These are phyloP conservation scores for Phytophthora boehmeriae DNA, from an alignment of 352 stramenopile species.

Conservation along the genomic window DNA sequence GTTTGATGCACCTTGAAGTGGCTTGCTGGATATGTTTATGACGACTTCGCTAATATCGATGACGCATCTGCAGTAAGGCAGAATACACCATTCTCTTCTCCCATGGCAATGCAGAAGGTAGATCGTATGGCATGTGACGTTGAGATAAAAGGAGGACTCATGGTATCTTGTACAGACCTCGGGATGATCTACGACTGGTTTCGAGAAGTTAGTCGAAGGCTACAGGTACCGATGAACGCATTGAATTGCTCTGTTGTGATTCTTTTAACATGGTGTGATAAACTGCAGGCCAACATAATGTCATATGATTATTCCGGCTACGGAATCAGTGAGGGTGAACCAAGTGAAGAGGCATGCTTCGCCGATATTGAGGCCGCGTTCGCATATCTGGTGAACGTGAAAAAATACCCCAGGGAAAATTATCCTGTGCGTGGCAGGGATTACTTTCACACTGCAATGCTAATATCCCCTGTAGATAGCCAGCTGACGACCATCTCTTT, in stretches of 20 bases:
- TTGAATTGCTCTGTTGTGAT: background rate
- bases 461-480: constrained; percentile 9
- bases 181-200: constrained; percentile 98
- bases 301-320: constrained; percentile 98
- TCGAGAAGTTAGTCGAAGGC: constrained; percentile 86
- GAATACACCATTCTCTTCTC: constrained; percentile 97
- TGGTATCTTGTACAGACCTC: constrained; percentile 72
- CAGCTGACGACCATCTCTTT: constrained; percentile 1
- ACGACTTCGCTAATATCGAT: constrained; percentile 21
- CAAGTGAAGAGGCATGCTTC: constrained; percentile 95
- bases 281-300: constrained; percentile 83
- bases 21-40: background rate
- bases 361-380: constrained; percentile 96
- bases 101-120: constrained; percentile 96
- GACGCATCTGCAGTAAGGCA: constrained; percentile 64
- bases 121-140: background rate
- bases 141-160: background rate
- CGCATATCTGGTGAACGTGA: constrained; percentile 93
- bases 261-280: constrained; percentile 5
- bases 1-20: constrained; percentile 9
- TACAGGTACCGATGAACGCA: constrained; percentile 46
- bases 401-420: constrained; percentile 94
- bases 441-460: too few relatives aligned
- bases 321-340: constrained; percentile 93
- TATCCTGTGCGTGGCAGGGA: constrained; percentile 93